phyloP scores from a whole-genome alignment of 257 asterid species.

The Solanum chmielewskii region DNA sequence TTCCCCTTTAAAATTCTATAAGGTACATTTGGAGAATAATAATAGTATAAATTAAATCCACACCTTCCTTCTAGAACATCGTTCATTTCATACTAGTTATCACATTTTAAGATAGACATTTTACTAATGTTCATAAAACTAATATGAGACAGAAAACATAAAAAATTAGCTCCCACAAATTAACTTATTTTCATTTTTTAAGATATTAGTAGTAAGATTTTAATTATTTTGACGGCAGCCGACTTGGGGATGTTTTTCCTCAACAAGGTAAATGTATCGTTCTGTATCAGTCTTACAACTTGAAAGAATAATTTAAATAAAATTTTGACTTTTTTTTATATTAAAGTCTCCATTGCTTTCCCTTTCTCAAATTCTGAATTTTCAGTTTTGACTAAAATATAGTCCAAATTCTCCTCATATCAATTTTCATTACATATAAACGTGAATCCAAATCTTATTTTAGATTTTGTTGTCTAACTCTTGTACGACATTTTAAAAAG shows the following conservation, averaged over 20 bases:
- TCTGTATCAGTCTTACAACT: background rate
- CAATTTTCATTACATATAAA: background rate
- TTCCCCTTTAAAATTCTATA: background rate
- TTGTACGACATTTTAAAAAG: background rate
- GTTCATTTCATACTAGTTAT: background rate
- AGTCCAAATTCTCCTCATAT: background rate
- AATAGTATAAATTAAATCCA: background rate
- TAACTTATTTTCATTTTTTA: background rate
- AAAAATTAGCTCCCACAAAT: background rate
- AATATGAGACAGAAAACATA: background rate
- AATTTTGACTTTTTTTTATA: background rate
- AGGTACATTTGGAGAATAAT: background rate
- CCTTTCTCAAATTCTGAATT: background rate
- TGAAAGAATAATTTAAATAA: background rate
- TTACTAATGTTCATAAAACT: background rate
- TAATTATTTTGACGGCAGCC: background rate
- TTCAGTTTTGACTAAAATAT: background rate
- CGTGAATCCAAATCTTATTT: background rate
- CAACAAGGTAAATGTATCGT: background rate
- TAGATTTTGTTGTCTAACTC: background rate
- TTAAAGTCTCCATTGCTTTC: background rate
- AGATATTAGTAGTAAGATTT: background rate
- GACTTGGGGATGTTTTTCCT: background rate
- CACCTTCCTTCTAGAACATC: background rate
- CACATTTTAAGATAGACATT: too few relatives aligned